These are phyloP conservation scores for Citrus maxima DNA, from an alignment of 345 rosid species.

Conservation along the genomic window DNA sequence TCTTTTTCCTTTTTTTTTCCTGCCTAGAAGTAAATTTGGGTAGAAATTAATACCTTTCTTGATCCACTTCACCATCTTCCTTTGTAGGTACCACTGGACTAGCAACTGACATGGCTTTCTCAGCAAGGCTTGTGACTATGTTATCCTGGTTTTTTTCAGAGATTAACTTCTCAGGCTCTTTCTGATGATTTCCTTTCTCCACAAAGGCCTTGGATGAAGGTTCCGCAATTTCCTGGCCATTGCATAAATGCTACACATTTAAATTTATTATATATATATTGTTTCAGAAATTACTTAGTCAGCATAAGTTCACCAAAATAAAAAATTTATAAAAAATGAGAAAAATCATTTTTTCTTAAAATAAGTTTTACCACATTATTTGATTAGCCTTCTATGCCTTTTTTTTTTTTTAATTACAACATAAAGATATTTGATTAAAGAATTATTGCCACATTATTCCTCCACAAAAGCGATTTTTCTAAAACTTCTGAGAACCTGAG, in stretches of 20 bases:
- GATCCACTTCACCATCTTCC: constrained; percentile 90
- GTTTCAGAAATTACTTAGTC: neutral
- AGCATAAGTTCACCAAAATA: neutral
- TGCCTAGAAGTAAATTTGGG: neutral
- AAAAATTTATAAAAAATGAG: neutral
- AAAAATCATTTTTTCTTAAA: neutral
- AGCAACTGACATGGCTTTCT: constrained; percentile 95
- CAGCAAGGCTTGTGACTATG: constrained; percentile 78
- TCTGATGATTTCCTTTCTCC: constrained; percentile 33
- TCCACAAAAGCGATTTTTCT: neutral
- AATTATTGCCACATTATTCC: neutral
- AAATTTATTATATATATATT: too few relatives aligned
- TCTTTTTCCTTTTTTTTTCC: neutral
- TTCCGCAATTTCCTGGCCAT: constrained; percentile 22
- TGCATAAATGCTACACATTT: too few relatives aligned
- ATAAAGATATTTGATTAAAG: neutral
- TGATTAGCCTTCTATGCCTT: neutral
- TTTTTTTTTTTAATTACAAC: neutral
- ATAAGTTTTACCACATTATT: too few relatives aligned
- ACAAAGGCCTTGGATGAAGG: constrained; percentile 27
- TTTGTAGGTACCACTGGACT: constrained; percentile 93
- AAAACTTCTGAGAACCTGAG: neutral
- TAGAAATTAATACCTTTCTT: constrained; percentile 59
- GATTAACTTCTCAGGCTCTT: constrained; percentile 32
- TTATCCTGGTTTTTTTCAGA: constrained; percentile 41